phyloP scores from a whole-genome alignment of 2,329 filamentous ascomycete species.

The Penicillium sp. region DNA sequence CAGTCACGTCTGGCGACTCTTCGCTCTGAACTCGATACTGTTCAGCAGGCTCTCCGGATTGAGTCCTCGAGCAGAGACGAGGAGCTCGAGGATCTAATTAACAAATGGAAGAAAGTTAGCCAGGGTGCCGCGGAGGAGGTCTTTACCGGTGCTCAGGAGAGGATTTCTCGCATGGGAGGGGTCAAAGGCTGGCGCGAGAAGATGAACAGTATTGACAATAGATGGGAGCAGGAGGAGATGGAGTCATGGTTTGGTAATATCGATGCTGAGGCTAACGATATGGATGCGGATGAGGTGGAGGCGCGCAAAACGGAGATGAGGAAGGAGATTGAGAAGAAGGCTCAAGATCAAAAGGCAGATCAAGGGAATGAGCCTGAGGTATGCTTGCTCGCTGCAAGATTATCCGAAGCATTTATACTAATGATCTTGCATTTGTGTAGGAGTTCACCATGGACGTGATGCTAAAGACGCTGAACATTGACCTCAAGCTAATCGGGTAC shows the following conservation, averaged over 20 bases:
- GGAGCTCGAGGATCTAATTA: slow-evolving; percentile 61
- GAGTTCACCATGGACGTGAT: slow-evolving; percentile 73
- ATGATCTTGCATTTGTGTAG: slow-evolving; percentile 38
- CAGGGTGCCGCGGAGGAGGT: slow-evolving; percentile 71
- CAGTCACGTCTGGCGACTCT: slow-evolving; percentile 37
- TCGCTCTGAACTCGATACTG: slow-evolving; percentile 53
- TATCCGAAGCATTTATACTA: slow-evolving; percentile 58
- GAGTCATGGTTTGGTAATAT: slow-evolving; percentile 43
- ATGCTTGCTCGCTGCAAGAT: slow-evolving; percentile 33
- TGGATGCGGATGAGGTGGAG: slow-evolving; percentile 42
- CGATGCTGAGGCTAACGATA: slow-evolving; percentile 36
- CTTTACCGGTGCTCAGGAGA: slow-evolving; percentile 64
- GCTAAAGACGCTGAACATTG: slow-evolving; percentile 68
- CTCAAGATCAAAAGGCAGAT: slow-evolving; percentile 35
- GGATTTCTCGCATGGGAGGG: slow-evolving; percentile 67
- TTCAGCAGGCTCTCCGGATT: slow-evolving; percentile 59
- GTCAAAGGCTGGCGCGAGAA: slow-evolving; percentile 60
- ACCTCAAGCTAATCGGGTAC: slow-evolving; percentile 66
- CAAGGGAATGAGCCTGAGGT: slow-evolving; percentile 32
- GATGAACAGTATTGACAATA: slow-evolving; percentile 52
- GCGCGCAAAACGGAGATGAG: slow-evolving; percentile 47
- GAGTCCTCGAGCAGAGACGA: slow-evolving; percentile 52
- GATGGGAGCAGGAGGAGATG: slow-evolving; percentile 41
- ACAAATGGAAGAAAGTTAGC: slow-evolving; percentile 66
- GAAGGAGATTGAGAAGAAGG: slow-evolving; percentile 43